phyloP scores from a whole-genome alignment of 352 stramenopile genomes.

The Elongisporangium prolatum region DNA sequence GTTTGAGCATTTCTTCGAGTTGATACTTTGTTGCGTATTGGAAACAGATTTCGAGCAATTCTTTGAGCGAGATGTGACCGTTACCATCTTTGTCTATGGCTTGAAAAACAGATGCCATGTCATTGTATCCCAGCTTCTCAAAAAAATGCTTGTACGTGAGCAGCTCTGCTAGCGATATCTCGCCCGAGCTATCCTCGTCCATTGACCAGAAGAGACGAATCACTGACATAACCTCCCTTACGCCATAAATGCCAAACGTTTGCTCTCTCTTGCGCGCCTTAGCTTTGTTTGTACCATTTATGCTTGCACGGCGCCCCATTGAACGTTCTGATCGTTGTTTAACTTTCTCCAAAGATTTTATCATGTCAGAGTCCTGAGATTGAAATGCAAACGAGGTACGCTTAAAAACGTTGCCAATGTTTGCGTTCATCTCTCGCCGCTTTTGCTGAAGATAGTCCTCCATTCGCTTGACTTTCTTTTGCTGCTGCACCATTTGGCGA shows the following conservation, averaged over 20 bases:
- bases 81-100: conserved; percentile 66
- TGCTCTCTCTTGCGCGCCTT: conserved; percentile 25
- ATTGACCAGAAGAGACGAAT: conserved; percentile 73
- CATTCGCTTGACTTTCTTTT: conserved; percentile 58
- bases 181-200: conserved; percentile 58
- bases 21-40: conserved; percentile 53
- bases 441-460: conserved; percentile 73
- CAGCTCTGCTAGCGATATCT: conserved; percentile 48
- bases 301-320: background rate
- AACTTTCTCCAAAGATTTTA: background rate
- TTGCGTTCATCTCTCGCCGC: conserved; percentile 52
- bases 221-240: conserved; percentile 69
- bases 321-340: background rate
- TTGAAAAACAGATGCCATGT: conserved; percentile 61
- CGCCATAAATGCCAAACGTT: conserved; percentile 63
- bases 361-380: conserved; percentile 4
- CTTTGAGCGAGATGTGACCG: conserved; percentile 46
- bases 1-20: conserved; percentile 63
- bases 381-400: conserved; percentile 48
- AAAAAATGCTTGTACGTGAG: conserved; percentile 56
- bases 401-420: conserved; percentile 70
- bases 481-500: conserved; percentile 20
- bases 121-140: conserved; percentile 58
- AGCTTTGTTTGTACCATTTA: background rate
- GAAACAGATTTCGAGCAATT: conserved; percentile 64